Conservation (phyloP, 2,329 filamentous ascomycete genomes). For the Coleophoma crateriformis region DNA sequence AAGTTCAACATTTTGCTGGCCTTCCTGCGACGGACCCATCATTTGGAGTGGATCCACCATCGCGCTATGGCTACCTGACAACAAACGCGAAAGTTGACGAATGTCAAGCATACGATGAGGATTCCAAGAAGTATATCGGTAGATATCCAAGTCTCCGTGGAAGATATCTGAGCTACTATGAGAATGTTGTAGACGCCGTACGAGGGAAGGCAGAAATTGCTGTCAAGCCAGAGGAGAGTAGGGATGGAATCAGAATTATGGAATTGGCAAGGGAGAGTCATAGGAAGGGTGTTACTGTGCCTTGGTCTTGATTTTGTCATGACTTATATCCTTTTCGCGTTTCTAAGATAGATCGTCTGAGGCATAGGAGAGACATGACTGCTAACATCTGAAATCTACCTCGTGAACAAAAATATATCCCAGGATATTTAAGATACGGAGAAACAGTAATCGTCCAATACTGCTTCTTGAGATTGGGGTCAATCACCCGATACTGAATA, state of each 20-base stretch:
- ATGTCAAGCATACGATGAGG: conserved; percentile 25
- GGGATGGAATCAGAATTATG: conserved; percentile 33
- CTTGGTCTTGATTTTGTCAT: conserved; percentile 4
- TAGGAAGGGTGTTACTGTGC: conserved; percentile 25
- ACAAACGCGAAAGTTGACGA: conserved; percentile 31
- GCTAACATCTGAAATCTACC: too few relatives aligned
- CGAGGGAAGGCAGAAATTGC: conserved; percentile 30
- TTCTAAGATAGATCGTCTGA: too few relatives aligned
- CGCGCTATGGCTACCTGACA: conserved; percentile 30
- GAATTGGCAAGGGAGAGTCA: conserved; percentile 36
- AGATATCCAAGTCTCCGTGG: conserved; percentile 32
- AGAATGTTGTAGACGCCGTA: conserved; percentile 34
- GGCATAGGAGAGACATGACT: too few relatives aligned
- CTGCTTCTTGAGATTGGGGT: too few relatives aligned
- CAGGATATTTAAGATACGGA: too few relatives aligned
- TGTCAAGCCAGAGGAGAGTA: conserved; percentile 32
- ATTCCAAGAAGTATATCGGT: conserved; percentile 28
- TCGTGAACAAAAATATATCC: too few relatives aligned
- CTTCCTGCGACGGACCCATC: background rate
- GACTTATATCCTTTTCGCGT: too few relatives aligned
- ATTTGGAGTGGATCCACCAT: conserved; percentile 30
- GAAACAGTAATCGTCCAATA: too few relatives aligned
- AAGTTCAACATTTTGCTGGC: too few relatives aligned
- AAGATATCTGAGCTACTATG: conserved; percentile 33
- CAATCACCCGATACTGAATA: too few relatives aligned